phyloP scores from a whole-genome alignment of 352 stramenopile genomes.

The Labyrinthula sp. region DNA sequence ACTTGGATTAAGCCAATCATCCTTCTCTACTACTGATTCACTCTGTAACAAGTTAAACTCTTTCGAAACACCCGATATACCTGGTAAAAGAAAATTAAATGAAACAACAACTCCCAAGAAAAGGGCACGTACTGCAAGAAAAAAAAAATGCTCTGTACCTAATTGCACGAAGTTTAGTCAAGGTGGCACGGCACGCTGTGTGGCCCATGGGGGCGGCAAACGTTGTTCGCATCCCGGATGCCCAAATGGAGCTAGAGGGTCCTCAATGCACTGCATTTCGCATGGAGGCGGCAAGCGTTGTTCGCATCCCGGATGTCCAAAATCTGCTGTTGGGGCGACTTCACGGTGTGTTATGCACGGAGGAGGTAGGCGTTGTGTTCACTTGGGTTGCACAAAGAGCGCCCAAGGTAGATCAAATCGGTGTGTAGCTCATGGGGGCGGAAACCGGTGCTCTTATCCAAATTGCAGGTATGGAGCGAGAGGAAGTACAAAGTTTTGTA shows the following conservation, averaged over 20 bases:
- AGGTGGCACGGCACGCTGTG: conserved; percentile 56
- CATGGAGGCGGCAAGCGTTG: conserved; percentile 46
- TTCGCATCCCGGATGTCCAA: conserved; percentile 44
- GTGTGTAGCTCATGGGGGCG: conserved; percentile 60
- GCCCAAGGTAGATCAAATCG: conserved; percentile 56
- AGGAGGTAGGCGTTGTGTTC: conserved; percentile 43
- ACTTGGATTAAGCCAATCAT: too few relatives aligned
- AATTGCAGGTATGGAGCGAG: conserved; percentile 59
- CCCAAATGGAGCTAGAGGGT: conserved; percentile 49
- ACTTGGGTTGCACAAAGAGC: conserved; percentile 50
- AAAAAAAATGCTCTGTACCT: conserved; percentile 40
- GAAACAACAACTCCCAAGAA: too few relatives aligned
- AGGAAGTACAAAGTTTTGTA: conserved; percentile 20
- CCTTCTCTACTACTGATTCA: too few relatives aligned
- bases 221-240: conserved; percentile 53
- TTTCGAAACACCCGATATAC: too few relatives aligned
- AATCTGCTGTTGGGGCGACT: conserved; percentile 52
- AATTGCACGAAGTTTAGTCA: conserved; percentile 58
- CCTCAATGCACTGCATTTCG: conserved; percentile 21
- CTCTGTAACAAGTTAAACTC: too few relatives aligned
- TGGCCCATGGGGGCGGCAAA: conserved; percentile 54
- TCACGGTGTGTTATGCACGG: conserved; percentile 54
- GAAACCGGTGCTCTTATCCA: conserved; percentile 48
- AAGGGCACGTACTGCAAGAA: too few relatives aligned
- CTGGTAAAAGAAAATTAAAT: too few relatives aligned